A percentile compares a stretch with the other conserved stretches of the same genome.
phyloP scores from a whole-genome alignment of 306 rosid species.

The Cucurbita argyrosperma region DNA sequence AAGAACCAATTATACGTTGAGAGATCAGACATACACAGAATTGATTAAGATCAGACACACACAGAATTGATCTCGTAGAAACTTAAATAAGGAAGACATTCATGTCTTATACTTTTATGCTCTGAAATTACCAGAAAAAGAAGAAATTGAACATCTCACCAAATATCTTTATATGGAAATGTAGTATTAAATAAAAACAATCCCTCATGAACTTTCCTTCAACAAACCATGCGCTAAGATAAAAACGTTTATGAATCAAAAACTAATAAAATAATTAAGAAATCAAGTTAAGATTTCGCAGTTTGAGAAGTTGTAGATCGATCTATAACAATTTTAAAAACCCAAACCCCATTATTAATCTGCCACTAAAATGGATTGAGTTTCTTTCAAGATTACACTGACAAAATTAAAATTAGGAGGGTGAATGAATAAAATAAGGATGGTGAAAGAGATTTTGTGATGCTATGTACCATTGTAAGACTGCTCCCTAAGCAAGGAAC shows the following conservation, averaged over 20 bases:
- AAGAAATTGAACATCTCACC: background rate
- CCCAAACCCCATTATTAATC: background rate
- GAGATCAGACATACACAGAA: background rate
- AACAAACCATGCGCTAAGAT: background rate
- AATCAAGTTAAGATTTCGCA: background rate
- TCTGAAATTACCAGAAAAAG: background rate
- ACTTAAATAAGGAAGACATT: background rate
- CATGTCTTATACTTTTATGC: background rate
- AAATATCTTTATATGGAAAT: background rate
- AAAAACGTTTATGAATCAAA: background rate
- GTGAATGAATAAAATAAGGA: background rate
- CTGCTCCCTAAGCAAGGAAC: background rate
- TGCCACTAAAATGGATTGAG: background rate
- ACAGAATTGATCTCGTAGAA: background rate
- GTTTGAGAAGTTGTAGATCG: background rate
- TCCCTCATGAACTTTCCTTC: background rate
- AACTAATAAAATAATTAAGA: background rate
- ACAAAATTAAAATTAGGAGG: background rate
- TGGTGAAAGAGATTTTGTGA: background rate
- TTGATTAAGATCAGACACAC: background rate
- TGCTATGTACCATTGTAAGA: slow-evolving; percentile 28
- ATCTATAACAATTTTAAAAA: too few relatives aligned
- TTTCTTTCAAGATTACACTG: background rate
- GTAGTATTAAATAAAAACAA: background rate
- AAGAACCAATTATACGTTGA: background rate